phyloP scores from a whole-genome alignment of 257 asterid species.

The Anisodus tanguticus region DNA sequence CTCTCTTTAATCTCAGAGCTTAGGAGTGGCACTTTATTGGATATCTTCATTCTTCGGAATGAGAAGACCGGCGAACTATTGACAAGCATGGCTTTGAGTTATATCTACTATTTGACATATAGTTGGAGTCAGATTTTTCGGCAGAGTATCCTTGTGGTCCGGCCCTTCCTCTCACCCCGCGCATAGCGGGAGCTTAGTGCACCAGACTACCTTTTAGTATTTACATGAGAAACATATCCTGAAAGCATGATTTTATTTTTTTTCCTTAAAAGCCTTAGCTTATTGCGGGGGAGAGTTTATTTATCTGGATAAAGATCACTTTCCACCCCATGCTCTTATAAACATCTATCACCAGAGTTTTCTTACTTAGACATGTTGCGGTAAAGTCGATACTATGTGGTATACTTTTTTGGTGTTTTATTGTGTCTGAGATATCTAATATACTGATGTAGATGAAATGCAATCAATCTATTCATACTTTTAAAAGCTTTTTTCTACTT shows the following conservation, averaged over 20 bases:
- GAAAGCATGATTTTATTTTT: not conserved
- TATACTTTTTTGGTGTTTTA: not conserved
- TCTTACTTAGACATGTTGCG: not conserved
- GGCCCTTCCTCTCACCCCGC: too few relatives aligned
- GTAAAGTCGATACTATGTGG: not conserved
- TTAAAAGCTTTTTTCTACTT: not conserved
- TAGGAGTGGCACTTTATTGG: not conserved
- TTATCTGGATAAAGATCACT: not conserved
- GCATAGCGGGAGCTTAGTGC: too few relatives aligned
- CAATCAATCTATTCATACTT: not conserved
- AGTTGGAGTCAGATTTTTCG: not conserved
- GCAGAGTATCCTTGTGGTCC: not conserved
- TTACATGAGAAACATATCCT: constrained; percentile 2
- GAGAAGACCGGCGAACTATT: not conserved
- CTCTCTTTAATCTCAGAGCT: constrained; percentile 34
- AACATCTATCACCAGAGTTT: not conserved
- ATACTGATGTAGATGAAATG: not conserved
- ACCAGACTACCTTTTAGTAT: too few relatives aligned
- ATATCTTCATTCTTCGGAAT: not conserved
- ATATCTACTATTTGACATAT: not conserved
- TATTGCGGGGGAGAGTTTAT: not conserved
- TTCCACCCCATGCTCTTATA: not conserved
- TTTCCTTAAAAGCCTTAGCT: not conserved
- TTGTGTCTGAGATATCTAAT: not conserved
- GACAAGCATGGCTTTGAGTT: constrained; percentile 19